Conservation (phyloP, 192 early-diverging fungal species). For the Hyaloraphidium curvatum region DNA sequence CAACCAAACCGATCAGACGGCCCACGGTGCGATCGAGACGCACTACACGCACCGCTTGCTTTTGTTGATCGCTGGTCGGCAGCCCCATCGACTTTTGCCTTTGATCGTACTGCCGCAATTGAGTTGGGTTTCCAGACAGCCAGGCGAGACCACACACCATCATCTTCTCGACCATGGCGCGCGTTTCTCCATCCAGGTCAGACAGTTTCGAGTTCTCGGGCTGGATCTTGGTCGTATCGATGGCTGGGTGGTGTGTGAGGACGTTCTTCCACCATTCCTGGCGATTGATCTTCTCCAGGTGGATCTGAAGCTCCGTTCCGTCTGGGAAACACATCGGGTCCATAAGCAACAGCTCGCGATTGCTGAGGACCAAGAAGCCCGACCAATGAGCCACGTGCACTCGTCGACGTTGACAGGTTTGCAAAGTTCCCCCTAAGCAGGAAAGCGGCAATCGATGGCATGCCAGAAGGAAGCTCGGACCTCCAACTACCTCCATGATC, state of each 20-base stretch:
- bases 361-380: conserved; percentile 1
- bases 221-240: conserved; percentile 72
- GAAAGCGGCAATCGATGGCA: not conserved
- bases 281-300: conserved; percentile 64
- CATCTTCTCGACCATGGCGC: conserved; percentile 90
- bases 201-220: conserved; percentile 75
- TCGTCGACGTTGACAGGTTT: conserved; percentile 54
- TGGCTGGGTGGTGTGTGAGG: conserved; percentile 50
- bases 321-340: conserved; percentile 17
- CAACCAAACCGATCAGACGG: not conserved
- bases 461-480: not conserved
- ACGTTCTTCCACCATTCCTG: conserved; percentile 84
- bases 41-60: conserved; percentile 20
- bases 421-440: conserved; percentile 42
- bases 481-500: conserved; percentile 41
- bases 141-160: conserved; percentile 35
- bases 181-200: conserved; percentile 76
- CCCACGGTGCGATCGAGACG: not conserved
- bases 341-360: conserved; percentile 5
- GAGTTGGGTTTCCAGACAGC: not conserved
- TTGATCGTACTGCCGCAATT: conserved; percentile 56
- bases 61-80: conserved; percentile 56
- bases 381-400: conserved; percentile 62
- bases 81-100: conserved; percentile 58
- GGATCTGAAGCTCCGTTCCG: conserved; percentile 48